Percentiles rank a stretch among this genome's conserved stretches.
These are phyloP conservation scores for Barnettozyma hawaiiensis DNA, from an alignment of 1,139 yeast genomes.

Conservation along the genomic window DNA sequence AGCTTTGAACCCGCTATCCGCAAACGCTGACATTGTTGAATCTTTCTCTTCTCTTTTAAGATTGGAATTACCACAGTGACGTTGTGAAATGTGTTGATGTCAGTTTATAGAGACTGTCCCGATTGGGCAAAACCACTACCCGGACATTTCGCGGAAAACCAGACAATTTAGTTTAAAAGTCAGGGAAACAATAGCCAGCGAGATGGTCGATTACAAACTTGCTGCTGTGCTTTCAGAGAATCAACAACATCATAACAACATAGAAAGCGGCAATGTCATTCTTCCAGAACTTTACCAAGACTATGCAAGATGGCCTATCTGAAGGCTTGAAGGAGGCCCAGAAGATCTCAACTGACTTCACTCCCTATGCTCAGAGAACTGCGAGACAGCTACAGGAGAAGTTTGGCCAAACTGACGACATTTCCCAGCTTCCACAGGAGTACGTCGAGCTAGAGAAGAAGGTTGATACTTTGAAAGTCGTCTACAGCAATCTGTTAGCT, in stretches of 20 bases:
- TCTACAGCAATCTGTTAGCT: constrained; percentile 67
- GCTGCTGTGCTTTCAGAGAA: too few species aligned
- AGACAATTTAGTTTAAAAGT: too few species aligned
- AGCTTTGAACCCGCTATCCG: constrained; percentile 46
- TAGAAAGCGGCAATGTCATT: constrained; percentile 22
- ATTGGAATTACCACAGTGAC: too few species aligned
- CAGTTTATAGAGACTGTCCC: background rate
- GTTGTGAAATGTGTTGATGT: background rate
- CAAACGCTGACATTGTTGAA: constrained; percentile 46
- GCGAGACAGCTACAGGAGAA: constrained; percentile 73
- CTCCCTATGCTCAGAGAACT: constrained; percentile 66
- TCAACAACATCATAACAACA: too few species aligned
- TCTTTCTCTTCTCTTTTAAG: too few species aligned
- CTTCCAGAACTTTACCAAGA: constrained; percentile 24
- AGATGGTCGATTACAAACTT: too few species aligned
- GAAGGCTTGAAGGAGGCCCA: constrained; percentile 26
- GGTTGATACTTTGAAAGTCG: constrained; percentile 67
- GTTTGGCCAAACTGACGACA: constrained; percentile 74
- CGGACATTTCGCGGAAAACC: background rate
- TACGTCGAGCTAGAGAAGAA: constrained; percentile 68
- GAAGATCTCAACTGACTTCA: constrained; percentile 24
- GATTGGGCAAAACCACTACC: background rate
- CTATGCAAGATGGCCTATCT: constrained; percentile 23
- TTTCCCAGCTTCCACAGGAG: constrained; percentile 79
- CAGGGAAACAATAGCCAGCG: too few species aligned